These are phyloP conservation scores for Flammula alnicola DNA, from an alignment of 1,284 basidiomycete species.

Conservation along the genomic window DNA sequence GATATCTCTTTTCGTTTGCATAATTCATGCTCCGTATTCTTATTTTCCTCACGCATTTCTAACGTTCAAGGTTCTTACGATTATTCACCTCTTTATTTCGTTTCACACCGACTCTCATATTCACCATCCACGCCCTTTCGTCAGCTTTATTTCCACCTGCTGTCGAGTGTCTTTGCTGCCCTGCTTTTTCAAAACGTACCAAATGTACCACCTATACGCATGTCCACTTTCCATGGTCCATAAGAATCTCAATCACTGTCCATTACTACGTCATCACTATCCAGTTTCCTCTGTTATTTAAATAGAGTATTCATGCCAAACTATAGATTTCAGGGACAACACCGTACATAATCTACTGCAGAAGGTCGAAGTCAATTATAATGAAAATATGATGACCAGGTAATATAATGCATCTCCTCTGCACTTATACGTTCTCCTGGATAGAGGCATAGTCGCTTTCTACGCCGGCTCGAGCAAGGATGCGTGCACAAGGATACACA, in stretches of 20 bases:
- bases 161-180: constrained; percentile 24
- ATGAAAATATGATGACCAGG: constrained; percentile 15
- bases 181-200: constrained; percentile 25
- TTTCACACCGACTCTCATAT: constrained; percentile 10
- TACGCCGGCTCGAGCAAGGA: constrained; percentile 83
- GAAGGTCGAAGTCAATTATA: constrained; percentile 16
- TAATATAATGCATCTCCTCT: neutral
- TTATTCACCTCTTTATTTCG: constrained; percentile 9
- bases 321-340: constrained; percentile 8
- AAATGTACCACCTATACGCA: constrained; percentile 26
- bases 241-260: constrained; percentile 19
- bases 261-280: constrained; percentile 18
- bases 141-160: constrained; percentile 19
- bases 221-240: constrained; percentile 12
- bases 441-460: constrained; percentile 88
- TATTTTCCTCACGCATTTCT: constrained; percentile 14
- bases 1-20: constrained; percentile 16
- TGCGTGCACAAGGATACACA: constrained; percentile 83
- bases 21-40: constrained; percentile 22
- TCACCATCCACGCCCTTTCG: constrained; percentile 17
- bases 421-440: constrained; percentile 64
- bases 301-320: constrained; percentile 10
- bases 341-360: constrained; percentile 12
- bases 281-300: constrained; percentile 16
- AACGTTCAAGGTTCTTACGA: constrained; percentile 9